These are phyloP conservation scores for Aspergillus sp. DNA, from an alignment of 2,329 filamentous ascomycete genomes.

Conservation along the genomic window DNA sequence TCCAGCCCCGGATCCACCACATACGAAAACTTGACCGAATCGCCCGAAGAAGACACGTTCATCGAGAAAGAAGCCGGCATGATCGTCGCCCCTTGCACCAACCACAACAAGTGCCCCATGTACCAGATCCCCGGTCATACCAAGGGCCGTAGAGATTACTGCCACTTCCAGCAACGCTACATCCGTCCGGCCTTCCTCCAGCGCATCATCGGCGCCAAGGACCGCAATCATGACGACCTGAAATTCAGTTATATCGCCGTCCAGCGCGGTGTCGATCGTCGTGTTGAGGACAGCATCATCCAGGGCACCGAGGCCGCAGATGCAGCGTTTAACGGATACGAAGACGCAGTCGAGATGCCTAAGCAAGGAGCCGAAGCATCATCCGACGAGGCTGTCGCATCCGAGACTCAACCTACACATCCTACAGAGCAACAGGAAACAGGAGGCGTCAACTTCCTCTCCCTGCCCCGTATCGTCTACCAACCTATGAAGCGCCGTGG, in stretches of 20 bases:
- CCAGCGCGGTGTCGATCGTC: conserved; percentile 70
- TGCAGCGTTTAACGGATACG: conserved; percentile 73
- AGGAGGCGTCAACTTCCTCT: conserved; percentile 55
- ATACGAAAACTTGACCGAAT: conserved; percentile 42
- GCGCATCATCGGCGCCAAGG: conserved; percentile 65
- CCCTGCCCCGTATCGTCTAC: conserved; percentile 76
- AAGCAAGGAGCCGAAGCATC: conserved; percentile 18
- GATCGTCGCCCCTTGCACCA: conserved; percentile 75
- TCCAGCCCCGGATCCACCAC: conserved; percentile 56
- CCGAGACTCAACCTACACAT: conserved; percentile 1
- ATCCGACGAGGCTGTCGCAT: conserved; percentile 8
- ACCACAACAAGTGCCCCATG: conserved; percentile 86
- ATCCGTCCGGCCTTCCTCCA: conserved; percentile 82
- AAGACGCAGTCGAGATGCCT: conserved; percentile 45
- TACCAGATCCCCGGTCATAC: conserved; percentile 71
- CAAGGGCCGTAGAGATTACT: conserved; percentile 81
- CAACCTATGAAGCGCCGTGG: conserved; percentile 83
- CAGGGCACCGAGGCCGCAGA: conserved; percentile 63
- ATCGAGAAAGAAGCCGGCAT: conserved; percentile 60
- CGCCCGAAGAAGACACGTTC: conserved; percentile 26
- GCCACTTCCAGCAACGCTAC: conserved; percentile 87
- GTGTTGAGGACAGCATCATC: conserved; percentile 42
- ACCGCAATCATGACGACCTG: conserved; percentile 84
- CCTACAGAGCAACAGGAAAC: conserved; percentile 3
- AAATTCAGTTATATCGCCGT: conserved; percentile 88